Base-by-base conservation (phyloP, 768 basidiomycete species). In the Tephrocybe sp. region DNA sequence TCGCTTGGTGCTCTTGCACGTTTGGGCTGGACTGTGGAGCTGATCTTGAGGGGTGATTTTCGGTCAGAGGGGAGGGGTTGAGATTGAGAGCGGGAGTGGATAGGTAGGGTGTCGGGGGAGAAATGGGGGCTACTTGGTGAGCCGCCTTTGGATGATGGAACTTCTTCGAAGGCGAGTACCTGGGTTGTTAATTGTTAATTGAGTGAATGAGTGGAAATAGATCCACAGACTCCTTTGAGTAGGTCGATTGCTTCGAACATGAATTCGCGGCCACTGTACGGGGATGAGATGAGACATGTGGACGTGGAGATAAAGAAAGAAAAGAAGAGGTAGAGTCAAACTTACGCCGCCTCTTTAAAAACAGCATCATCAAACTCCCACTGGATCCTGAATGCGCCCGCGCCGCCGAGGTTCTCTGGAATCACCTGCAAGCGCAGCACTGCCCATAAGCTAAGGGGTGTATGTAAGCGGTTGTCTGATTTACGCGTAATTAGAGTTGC, bases 291-390 rank as follows among this genome's bases (percentile, higher is more conserved):
- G 18, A 34, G 30, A 55, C 58, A 52, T 35, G 46, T 43, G 54
- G 55, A 39, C 41, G 12, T 55, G 49, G 53, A 19, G 60, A 22
- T 44, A 54, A 54, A 22, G 54, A 50, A 46, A n/a, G n/a, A n/a
- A n/a, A n/a, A n/a, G n/a, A n/a, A n/a, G n/a, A n/a, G 30, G 53
- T 38, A 27, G 24, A 18, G 37, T 53, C 51, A 26, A 46, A 81
- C 92, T 75, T 76, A 92, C 92, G 89, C 92, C 55, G 92, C 82
- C 69, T 96, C 93, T 62, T 92, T 87, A 71, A 95, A 92, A 13
- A 95, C 90, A 16, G 92, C 92, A 72, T 96, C 93, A 66, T 96
- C 93, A 18, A 95, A 73, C 72, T 93, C 90, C 93, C 93, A 96
- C 59, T 88, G 80, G 46, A 95, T 83, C 58, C 79, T 74, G 59